phyloP scores from a whole-genome alignment of 352 stramenopile species.

The Globisporangium polare region DNA sequence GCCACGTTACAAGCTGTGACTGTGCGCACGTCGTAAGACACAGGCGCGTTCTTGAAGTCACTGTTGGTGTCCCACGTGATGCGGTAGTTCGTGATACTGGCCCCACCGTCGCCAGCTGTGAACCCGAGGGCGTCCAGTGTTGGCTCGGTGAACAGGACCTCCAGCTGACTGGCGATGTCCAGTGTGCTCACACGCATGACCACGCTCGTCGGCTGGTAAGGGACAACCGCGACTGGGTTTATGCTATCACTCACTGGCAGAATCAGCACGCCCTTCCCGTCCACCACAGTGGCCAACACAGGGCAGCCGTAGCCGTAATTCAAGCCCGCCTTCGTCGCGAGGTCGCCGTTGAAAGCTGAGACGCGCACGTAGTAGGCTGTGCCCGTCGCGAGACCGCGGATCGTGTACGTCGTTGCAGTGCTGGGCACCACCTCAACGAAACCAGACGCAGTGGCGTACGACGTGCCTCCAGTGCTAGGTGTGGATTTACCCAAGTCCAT shows the following conservation, averaged over 20 bases:
- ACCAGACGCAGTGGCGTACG: constrained; percentile 42
- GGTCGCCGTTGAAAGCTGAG: constrained; percentile 82
- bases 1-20: constrained; percentile 30
- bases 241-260: constrained; percentile 29
- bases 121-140: constrained; percentile 71
- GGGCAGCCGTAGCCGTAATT: constrained; percentile 60
- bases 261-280: constrained; percentile 16
- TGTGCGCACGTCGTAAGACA: constrained; percentile 56
- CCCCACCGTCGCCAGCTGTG: constrained; percentile 39
- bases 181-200: constrained; percentile 71
- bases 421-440: constrained; percentile 48
- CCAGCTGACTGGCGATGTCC: constrained; percentile 73
- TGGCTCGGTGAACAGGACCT: constrained; percentile 70
- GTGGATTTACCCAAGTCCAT: constrained; percentile 18
- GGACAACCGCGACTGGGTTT: constrained; percentile 40
- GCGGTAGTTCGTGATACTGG: constrained; percentile 58
- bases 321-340: constrained; percentile 10
- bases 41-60: constrained; percentile 32
- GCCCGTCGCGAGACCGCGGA: constrained; percentile 73
- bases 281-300: constrained; percentile 44
- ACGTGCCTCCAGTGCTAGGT: constrained; percentile 23
- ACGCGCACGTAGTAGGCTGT: constrained; percentile 89
- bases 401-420: constrained; percentile 55
- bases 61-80: constrained; percentile 51
- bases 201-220: constrained; percentile 66